Evolutionary conservation across 2,329 filamentous ascomycete genomes (phyloP).

Genomic region (Raffaelea ambrosiae): DNA sequence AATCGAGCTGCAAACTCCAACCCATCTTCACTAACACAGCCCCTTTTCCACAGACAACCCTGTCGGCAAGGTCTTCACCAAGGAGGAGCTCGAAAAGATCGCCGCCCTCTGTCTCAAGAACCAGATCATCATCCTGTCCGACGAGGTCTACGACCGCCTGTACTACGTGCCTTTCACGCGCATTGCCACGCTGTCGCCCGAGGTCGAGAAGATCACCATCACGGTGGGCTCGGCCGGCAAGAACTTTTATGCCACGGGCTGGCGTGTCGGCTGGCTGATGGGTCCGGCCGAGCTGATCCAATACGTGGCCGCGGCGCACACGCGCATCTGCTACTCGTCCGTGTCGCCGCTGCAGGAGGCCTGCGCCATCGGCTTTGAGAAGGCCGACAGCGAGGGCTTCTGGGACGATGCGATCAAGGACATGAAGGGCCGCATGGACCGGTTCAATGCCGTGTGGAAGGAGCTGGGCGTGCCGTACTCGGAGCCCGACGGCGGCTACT

Average conservation of each 20-base stretch:
- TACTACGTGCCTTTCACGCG: slow-evolving; percentile 95
- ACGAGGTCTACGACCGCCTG: slow-evolving; percentile 89
- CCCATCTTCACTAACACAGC: too few species aligned
- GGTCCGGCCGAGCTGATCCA: slow-evolving; percentile 83
- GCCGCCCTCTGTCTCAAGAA: slow-evolving; percentile 86
- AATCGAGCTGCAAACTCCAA: too few species aligned
- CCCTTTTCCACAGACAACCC: too few species aligned
- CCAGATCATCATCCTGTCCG: slow-evolving; percentile 86
- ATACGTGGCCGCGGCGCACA: slow-evolving; percentile 87
- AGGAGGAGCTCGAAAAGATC: slow-evolving; percentile 73
- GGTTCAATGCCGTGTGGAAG: slow-evolving; percentile 74
- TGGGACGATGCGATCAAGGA: slow-evolving; percentile 77
- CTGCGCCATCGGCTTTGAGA: slow-evolving; percentile 84
- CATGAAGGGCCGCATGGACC: slow-evolving; percentile 83
- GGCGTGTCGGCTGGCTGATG: slow-evolving; percentile 92
- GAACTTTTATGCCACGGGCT: slow-evolving; percentile 96
- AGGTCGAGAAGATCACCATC: slow-evolving; percentile 78
- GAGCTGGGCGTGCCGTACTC: slow-evolving; percentile 75
- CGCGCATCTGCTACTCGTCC: slow-evolving; percentile 89
- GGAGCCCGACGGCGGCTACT: slow-evolving; percentile 93
- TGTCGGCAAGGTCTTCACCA: slow-evolving; percentile 89
- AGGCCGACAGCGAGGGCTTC: slow-evolving; percentile 77
- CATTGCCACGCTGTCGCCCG: slow-evolving; percentile 81
- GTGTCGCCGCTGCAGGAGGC: slow-evolving; percentile 93
- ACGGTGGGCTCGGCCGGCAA: slow-evolving; percentile 96